Evolutionary conservation across 2,329 filamentous ascomycete species (phyloP).

Genomic region (Clonostachys sp.): DNA sequence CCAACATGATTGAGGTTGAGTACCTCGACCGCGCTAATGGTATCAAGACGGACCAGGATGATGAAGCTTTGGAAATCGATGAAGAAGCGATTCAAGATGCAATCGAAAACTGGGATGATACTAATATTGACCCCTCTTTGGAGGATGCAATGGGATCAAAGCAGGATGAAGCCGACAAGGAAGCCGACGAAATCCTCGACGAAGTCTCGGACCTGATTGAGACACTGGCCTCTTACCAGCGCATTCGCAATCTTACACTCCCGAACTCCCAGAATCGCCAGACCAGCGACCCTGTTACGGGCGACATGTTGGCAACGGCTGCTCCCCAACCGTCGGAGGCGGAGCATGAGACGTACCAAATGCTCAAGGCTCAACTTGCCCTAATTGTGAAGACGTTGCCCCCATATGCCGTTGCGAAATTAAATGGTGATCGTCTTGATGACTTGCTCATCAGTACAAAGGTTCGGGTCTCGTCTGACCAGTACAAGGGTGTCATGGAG

Average conservation of each 20-base stretch:
- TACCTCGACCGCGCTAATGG: conserved; percentile 33
- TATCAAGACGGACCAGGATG: conserved; percentile 22
- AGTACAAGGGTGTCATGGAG: conserved; percentile 77
- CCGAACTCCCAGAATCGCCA: conserved; percentile 59
- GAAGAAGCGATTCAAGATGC: conserved; percentile 47
- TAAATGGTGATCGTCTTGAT: conserved; percentile 81
- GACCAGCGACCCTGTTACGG: conserved; percentile 57
- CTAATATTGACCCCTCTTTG: conserved; percentile 52
- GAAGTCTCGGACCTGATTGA: conserved; percentile 74
- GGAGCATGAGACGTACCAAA: conserved; percentile 60
- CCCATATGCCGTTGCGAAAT: conserved; percentile 79
- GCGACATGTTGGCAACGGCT: conserved; percentile 64
- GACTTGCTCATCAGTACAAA: conserved; percentile 79
- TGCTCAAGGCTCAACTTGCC: conserved; percentile 69
- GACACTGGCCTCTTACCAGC: conserved; percentile 72
- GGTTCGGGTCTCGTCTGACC: conserved; percentile 66
- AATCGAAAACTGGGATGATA: conserved; percentile 55
- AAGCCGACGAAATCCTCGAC: conserved; percentile 64
- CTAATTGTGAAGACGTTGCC: conserved; percentile 72
- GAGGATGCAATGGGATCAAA: conserved; percentile 47
- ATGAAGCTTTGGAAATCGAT: conserved; percentile 32
- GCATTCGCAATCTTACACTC: conserved; percentile 69
- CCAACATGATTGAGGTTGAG: conserved; percentile 56
- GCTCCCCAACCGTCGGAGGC: conserved; percentile 63
- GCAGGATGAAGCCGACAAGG: conserved; percentile 55